Conservation (phyloP, 1,139 yeast species). For the Scheffersomyces segobiensis region DNA sequence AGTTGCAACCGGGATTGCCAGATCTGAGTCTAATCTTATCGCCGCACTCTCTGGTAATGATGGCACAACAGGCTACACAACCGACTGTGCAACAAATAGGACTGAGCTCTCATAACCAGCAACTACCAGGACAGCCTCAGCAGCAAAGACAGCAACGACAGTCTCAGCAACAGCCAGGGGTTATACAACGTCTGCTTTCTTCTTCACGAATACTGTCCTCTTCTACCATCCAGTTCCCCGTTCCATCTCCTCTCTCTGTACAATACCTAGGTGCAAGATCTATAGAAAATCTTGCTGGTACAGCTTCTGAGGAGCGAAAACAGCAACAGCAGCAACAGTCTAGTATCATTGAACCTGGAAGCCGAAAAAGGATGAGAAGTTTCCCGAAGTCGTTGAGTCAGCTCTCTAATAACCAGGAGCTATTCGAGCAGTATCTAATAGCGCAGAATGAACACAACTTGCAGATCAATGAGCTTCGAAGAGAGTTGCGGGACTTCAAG, state of each 20-base stretch:
- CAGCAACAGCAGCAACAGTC: conserved; percentile 4
- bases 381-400: not conserved
- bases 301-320: not conserved
- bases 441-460: conserved; percentile 8
- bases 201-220: not conserved
- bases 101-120: not conserved
- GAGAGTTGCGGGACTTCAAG: conserved; percentile 9
- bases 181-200: not conserved
- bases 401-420: not conserved
- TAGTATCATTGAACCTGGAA: not conserved
- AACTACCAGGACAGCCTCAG: conserved; percentile 1
- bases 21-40: not conserved
- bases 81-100: not conserved
- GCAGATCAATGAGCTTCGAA: conserved; percentile 6
- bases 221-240: not conserved
- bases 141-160: conserved; percentile 5
- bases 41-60: not conserved
- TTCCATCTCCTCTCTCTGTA: not conserved
- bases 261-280: not conserved
- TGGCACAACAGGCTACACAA: not conserved
- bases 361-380: not conserved
- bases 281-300: not conserved
- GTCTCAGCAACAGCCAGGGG: conserved; percentile 2
- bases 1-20: not conserved
- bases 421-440: conserved; percentile 7